Conservation (phyloP, 78 protist genomes). For the Pirum gemmata region DNA sequence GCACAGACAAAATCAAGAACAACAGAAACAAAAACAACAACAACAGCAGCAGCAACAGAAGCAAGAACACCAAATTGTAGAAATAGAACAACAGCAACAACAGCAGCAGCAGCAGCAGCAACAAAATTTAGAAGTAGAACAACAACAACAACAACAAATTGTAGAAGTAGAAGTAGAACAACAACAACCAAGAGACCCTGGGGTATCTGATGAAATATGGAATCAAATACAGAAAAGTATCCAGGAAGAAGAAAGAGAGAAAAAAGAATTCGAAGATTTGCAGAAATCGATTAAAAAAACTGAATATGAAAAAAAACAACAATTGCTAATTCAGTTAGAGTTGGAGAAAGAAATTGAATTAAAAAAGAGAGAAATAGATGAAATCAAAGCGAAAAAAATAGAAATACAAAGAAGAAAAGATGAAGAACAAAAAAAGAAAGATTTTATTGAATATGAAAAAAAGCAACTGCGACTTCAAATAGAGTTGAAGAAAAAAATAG, state of each 20-base stretch:
- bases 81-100: background rate
- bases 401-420: no score
- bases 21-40: background rate
- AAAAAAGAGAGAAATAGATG: no score
- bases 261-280: background rate
- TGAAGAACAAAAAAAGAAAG: no score
- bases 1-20: background rate
- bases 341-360: no score
- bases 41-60: background rate
- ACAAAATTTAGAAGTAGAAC: background rate
- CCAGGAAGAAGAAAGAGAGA: background rate
- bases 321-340: no score
- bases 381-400: no score
- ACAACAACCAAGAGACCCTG: no score
- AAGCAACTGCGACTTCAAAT: no score
- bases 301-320: background rate
- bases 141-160: background rate
- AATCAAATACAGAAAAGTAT: no score
- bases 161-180: background rate
- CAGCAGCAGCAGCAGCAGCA: background rate
- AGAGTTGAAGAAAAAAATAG: no score
- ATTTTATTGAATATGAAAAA: no score
- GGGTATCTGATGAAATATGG: no score
- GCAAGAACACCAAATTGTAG: background rate
- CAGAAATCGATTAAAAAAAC: background rate